phyloP scores from a whole-genome alignment of 2,329 filamentous ascomycete genomes.

The Lecanosticta acicola region DNA sequence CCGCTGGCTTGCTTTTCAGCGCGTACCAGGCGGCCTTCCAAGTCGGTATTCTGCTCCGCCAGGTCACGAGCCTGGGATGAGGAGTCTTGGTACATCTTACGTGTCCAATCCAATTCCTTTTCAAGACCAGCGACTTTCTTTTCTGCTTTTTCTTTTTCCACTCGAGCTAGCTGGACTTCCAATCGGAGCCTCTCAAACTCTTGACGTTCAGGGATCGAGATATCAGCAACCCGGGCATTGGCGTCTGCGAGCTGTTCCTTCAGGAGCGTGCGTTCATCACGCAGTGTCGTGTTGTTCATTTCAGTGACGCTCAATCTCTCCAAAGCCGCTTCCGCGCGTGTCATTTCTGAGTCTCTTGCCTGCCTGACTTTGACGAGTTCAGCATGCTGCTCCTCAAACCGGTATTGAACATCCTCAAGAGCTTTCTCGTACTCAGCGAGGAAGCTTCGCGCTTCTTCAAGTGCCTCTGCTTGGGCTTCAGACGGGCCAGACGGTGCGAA shows the following conservation, averaged over 20 bases:
- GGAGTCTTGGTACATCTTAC: constrained; percentile 55
- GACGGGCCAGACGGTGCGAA: constrained; percentile 3
- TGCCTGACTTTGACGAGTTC: constrained; percentile 22
- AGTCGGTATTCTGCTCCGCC: constrained; percentile 42
- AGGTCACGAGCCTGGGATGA: constrained; percentile 46
- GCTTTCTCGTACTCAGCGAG: constrained; percentile 27
- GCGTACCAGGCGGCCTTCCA: constrained; percentile 35
- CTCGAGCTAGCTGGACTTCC: constrained; percentile 17
- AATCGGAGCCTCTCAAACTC: constrained; percentile 28
- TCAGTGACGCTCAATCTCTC: constrained; percentile 18
- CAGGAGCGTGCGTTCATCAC: constrained; percentile 24
- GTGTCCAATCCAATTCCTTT: constrained; percentile 52
- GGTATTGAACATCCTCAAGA: constrained; percentile 31
- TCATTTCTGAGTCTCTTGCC: constrained; percentile 26
- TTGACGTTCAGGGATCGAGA: constrained; percentile 30
- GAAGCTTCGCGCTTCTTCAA: constrained; percentile 21
- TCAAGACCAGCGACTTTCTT: constrained; percentile 33
- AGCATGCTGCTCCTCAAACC: constrained; percentile 29
- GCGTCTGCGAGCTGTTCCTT: constrained; percentile 29
- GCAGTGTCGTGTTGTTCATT: constrained; percentile 19
- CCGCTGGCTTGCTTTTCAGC: constrained; percentile 26
- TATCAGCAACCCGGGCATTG: constrained; percentile 23
- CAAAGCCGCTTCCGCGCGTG: constrained; percentile 20
- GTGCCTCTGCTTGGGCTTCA: constrained; percentile 17
- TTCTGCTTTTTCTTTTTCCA: constrained; percentile 26